Evolutionary conservation across 306 rosid genomes (phyloP).

Genomic region (Begonia masoniana): DNA sequence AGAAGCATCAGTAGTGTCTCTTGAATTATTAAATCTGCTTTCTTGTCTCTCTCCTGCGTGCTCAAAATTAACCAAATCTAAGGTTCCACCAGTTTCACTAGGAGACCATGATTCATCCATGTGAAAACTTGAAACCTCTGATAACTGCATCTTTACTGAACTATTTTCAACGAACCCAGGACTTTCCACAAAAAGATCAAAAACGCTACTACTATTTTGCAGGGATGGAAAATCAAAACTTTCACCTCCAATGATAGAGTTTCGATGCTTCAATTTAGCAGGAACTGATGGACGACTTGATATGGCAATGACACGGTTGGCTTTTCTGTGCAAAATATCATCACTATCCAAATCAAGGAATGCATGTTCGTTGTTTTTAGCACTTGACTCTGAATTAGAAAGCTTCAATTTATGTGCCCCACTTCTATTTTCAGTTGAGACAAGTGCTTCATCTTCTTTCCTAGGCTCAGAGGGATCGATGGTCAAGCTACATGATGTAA

Average conservation of each 20-base stretch:
- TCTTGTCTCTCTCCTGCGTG: constrained; percentile 17
- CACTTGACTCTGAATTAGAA: constrained; percentile 23
- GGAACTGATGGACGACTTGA: constrained; percentile 15
- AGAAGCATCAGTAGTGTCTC: constrained; percentile 10
- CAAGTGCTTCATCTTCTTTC: constrained; percentile 22
- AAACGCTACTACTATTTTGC: constrained; percentile 17
- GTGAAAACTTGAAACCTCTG: constrained; percentile 43
- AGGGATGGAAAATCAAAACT: constrained; percentile 13
- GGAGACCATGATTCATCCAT: constrained; percentile 30
- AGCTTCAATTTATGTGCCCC: constrained; percentile 12
- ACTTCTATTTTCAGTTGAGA: constrained; percentile 19
- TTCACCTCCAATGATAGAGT: constrained; percentile 15
- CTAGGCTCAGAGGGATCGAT: constrained; percentile 18
- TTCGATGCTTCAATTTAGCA: constrained; percentile 15
- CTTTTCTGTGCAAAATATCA: constrained; percentile 14
- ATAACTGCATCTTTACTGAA: constrained; percentile 28
- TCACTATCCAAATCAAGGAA: constrained; percentile 13
- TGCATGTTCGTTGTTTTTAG: constrained; percentile 10
- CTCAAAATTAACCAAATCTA: constrained; percentile 25
- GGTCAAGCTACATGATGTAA: constrained; percentile 12
- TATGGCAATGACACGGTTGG: constrained; percentile 9
- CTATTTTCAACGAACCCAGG: constrained; percentile 26
- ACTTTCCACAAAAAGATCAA: constrained; percentile 14
- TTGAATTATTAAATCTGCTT: constrained; percentile 15
- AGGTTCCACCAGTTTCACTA: constrained; percentile 22